Base-by-base conservation (phyloP, 345 rosid species). In the Gynandropsis gynandra region DNA sequence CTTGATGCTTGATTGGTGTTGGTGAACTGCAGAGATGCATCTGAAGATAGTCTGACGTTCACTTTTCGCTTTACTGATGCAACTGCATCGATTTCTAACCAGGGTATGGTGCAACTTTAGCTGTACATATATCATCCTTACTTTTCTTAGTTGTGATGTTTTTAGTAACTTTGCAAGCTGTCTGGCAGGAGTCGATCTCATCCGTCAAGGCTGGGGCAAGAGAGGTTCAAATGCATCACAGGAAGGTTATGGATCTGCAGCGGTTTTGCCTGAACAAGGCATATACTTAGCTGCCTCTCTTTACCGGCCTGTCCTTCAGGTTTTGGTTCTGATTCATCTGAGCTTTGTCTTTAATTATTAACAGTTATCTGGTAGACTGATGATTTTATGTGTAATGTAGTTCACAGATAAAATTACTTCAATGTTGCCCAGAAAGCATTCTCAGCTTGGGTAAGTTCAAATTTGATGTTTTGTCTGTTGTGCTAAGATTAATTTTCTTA, bases 191-290 rank as follows among this genome's bases (percentile, higher is more conserved):
- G 82, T 48, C 67, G 87, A 80, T 68, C 80, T 82, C 52, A 71
- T 81, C 66, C 81, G 82, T 62, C 93, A 82, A 76, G 95, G 98
- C 64, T 92, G 98, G 98, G 83, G 66, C 64, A 79, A 76, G 76
- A 92, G 71, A 73, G 81, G 84, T 64, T 59, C 94, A 40, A 82
- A 79, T 79, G 81, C 78, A 27, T 63, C 69, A 49, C 88, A 88
- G 68, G 97, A 92, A 83, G 95, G 95, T 61, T 92, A 88, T 69
- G 98, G 98, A 13, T 82, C 98, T 79, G 86, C 97, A 32, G 72
- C 98, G 59, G 80, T 92, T 67, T 79, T 88, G 72, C 97, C 97
- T 66, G 97, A 92, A 76, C 98, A 82, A 74, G 98, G 98, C 69
- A 81, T 92, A 69, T 92, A 92, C 74, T 81, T 92, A 40, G 96